phyloP scores from a whole-genome alignment of 768 basidiomycete species.

The Macrolepiota dolichaula region DNA sequence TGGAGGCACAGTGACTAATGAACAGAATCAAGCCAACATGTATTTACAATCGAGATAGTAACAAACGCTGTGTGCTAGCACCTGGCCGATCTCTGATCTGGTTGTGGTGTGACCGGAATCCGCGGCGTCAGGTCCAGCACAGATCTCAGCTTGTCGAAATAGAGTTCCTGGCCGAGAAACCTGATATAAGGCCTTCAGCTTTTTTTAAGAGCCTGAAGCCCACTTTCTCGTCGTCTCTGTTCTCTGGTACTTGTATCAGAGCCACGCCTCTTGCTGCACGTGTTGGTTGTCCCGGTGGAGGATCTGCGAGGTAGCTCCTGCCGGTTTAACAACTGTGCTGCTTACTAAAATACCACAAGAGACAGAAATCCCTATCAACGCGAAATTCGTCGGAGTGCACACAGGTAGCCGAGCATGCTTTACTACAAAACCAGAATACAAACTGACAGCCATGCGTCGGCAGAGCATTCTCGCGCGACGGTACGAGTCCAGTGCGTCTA shows the following conservation, averaged over 20 bases:
- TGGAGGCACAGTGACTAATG: slow-evolving; percentile 18
- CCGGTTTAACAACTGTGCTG: background rate
- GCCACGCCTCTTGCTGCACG: background rate
- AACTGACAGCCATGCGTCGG: background rate
- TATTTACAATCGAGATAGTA: slow-evolving; percentile 10
- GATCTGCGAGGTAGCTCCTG: background rate
- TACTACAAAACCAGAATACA: background rate
- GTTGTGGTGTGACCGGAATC: slow-evolving; percentile 21
- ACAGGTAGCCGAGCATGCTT: slow-evolving; percentile 2
- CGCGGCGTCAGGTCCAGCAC: slow-evolving; percentile 22
- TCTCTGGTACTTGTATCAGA: background rate
- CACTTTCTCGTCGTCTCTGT: slow-evolving; percentile 1
- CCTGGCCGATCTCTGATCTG: slow-evolving; percentile 28
- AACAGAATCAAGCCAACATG: slow-evolving; percentile 15
- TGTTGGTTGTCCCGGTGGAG: background rate
- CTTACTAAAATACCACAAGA: background rate
- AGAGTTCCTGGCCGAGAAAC: slow-evolving; percentile 20
- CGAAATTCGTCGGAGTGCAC: background rate
- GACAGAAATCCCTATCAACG: slow-evolving; percentile 1
- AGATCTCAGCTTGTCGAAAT: slow-evolving; percentile 20
- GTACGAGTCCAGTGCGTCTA: background rate
- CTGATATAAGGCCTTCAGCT: slow-evolving; percentile 22
- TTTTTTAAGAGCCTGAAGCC: slow-evolving; percentile 4
- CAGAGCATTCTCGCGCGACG: background rate
- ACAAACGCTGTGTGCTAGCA: background rate